phyloP scores from a whole-genome alignment of 2,329 filamentous ascomycete species.

The Fusarium fujikuroi region DNA sequence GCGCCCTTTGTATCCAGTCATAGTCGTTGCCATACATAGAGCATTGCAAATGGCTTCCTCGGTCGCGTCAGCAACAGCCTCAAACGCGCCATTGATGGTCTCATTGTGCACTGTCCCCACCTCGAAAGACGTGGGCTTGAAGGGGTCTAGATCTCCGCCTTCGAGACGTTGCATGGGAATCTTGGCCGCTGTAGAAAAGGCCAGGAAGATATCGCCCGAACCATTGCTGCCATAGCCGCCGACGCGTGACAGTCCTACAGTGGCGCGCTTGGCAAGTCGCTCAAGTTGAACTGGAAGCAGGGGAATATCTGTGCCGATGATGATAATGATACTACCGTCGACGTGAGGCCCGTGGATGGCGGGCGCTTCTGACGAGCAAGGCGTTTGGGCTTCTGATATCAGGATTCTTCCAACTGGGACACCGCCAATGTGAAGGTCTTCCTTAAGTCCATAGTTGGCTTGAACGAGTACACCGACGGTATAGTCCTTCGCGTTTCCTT shows the following conservation, averaged over 20 bases:
- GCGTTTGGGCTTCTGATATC: background rate
- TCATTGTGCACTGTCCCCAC: conserved; percentile 60
- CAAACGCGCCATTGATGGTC: conserved; percentile 70
- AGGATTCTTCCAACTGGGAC: conserved; percentile 71
- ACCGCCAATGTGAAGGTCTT: conserved; percentile 67
- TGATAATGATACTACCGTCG: conserved; percentile 51
- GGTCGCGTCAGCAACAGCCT: conserved; percentile 69
- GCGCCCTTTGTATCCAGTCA: conserved; percentile 62
- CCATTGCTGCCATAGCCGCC: conserved; percentile 70
- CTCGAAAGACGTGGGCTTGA: conserved; percentile 44
- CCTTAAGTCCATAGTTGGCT: conserved; percentile 70
- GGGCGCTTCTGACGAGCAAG: conserved; percentile 45
- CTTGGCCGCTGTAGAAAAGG: conserved; percentile 70
- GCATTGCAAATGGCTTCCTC: conserved; percentile 75
- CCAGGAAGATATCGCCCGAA: conserved; percentile 74
- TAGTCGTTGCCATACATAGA: conserved; percentile 68
- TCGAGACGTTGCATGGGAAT: conserved; percentile 51
- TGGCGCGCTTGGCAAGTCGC: conserved; percentile 68
- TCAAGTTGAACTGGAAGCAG: conserved; percentile 49
- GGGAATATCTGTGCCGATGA: conserved; percentile 48
- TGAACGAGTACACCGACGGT: conserved; percentile 72
- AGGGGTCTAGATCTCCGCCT: conserved; percentile 52
- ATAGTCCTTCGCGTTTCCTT: conserved; percentile 55
- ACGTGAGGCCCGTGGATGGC: conserved; percentile 44
- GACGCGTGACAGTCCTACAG: conserved; percentile 68